A percentile compares a stretch with the other conserved stretches of the same genome.
phyloP scores from a whole-genome alignment of 2,329 filamentous ascomycete species.

The Didymellaceae sp. region DNA sequence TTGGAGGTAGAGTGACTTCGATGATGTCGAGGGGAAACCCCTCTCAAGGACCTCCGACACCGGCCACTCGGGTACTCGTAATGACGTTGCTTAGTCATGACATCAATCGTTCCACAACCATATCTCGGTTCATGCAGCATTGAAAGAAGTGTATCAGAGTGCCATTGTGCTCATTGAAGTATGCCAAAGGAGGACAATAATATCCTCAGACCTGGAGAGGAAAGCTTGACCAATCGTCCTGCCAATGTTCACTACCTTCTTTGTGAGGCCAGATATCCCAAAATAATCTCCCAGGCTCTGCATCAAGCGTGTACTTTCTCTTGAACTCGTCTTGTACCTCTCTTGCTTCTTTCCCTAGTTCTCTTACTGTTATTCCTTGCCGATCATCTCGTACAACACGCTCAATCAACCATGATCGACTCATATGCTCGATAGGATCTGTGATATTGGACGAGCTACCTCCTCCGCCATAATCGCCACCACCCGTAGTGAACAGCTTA shows the following conservation, averaged over 20 bases:
- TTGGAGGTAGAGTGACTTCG: neutral
- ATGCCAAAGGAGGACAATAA: no score
- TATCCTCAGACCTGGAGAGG: conserved; percentile 13
- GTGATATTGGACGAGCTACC: conserved; percentile 5
- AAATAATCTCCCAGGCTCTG: conserved; percentile 14
- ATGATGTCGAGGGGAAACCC: conserved; percentile 6
- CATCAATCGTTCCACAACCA: no score
- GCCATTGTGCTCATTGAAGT: no score
- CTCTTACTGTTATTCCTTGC: conserved; percentile 10
- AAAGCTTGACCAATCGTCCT: conserved; percentile 32
- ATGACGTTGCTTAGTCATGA: no score
- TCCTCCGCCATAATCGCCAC: conserved; percentile 9
- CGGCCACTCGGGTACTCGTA: conserved; percentile 15
- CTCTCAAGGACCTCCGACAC: conserved; percentile 10
- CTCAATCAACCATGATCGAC: neutral
- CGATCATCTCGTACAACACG: neutral
- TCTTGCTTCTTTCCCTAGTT: conserved; percentile 20
- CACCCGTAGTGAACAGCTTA: conserved; percentile 25
- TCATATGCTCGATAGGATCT: neutral
- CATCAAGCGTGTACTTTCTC: neutral
- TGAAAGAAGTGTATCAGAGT: no score
- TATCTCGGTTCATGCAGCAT: no score
- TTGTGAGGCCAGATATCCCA: conserved; percentile 22
- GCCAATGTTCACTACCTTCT: conserved; percentile 22
- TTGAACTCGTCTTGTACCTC: conserved; percentile 15